These are phyloP conservation scores for Saccharomyces hybrid DNA, from an alignment of 1,139 yeast genomes.

Conservation along the genomic window DNA sequence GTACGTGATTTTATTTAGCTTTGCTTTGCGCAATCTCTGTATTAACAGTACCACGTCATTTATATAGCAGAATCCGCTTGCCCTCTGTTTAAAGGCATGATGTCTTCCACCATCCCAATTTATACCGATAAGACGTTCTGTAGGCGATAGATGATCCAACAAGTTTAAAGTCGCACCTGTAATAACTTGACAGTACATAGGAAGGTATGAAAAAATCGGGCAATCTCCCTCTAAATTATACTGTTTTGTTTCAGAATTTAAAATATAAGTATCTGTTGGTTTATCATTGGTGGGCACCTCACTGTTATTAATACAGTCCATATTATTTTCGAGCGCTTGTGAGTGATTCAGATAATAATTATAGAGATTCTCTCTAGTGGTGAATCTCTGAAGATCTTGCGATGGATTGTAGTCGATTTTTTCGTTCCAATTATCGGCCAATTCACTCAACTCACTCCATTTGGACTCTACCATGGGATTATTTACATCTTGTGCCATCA, in stretches of 20 bases:
- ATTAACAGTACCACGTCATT: slow-evolving; percentile 61
- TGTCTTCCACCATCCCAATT: slow-evolving; percentile 83
- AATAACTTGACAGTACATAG: slow-evolving; percentile 41
- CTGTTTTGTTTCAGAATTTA: not conserved
- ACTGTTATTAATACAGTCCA: not conserved
- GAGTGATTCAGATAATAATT: not conserved
- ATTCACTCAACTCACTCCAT: slow-evolving; percentile 13
- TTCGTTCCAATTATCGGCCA: slow-evolving; percentile 10
- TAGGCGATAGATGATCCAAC: slow-evolving; percentile 32
- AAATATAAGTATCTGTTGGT: not conserved
- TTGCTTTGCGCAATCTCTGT: slow-evolving; percentile 37
- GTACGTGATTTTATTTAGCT: slow-evolving; percentile 47
- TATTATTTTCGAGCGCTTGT: not conserved
- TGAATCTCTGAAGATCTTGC: not conserved
- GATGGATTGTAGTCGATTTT: not conserved
- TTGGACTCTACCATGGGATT: slow-evolving; percentile 8
- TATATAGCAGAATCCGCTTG: slow-evolving; percentile 69
- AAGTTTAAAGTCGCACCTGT: slow-evolving; percentile 56
- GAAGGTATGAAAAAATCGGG: slow-evolving; percentile 49
- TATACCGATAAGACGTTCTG: slow-evolving; percentile 37
- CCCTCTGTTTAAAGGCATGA: slow-evolving; percentile 48
- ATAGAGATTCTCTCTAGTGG: not conserved
- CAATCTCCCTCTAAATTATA: slow-evolving; percentile 55
- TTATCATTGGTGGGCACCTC: not conserved
- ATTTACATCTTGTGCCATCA: slow-evolving; percentile 1